Conservation (phyloP, 1,284 basidiomycete genomes). For the Amylostereum areolatum region DNA sequence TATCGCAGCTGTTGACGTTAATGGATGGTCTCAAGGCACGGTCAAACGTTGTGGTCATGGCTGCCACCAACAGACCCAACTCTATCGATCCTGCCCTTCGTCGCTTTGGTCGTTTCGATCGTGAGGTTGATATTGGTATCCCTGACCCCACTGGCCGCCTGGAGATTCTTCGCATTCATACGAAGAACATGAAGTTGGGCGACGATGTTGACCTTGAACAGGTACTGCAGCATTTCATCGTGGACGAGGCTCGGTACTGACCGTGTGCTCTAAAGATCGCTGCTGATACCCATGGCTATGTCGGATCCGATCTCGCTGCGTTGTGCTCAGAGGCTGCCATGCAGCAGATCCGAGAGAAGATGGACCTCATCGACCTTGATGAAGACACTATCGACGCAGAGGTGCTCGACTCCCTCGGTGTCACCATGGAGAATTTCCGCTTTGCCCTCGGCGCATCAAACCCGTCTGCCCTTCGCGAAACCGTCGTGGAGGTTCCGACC, state of each 20-base stretch:
- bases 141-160: slow-evolving; percentile 98
- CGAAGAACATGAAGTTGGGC: slow-evolving; percentile 99
- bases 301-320: slow-evolving; percentile 95
- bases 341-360: slow-evolving; percentile 99
- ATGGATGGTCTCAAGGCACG: slow-evolving; percentile 99
- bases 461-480: slow-evolving; percentile 95
- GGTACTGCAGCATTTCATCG: slow-evolving; percentile 27
- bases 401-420: slow-evolving; percentile 91
- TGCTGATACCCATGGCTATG: slow-evolving; percentile 98
- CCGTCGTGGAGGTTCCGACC: slow-evolving; percentile 93
- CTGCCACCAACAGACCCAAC: slow-evolving; percentile 97
- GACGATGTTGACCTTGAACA: slow-evolving; percentile 98
- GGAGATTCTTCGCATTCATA: slow-evolving; percentile 98
- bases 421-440: slow-evolving; percentile 99
- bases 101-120: slow-evolving; percentile 98
- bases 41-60: slow-evolving; percentile 99
- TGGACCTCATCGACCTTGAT: slow-evolving; percentile 91
- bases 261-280: slow-evolving; percentile 61
- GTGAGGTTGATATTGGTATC: slow-evolving; percentile 98
- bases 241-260: no score
- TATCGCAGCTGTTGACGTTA: slow-evolving; percentile 94
- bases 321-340: slow-evolving; percentile 97
- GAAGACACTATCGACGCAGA: slow-evolving; percentile 97
- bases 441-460: slow-evolving; percentile 93
- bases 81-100: slow-evolving; percentile 98